Conservation (phyloP, 768 basidiomycete species). For the Tremella mesenterica region DNA sequence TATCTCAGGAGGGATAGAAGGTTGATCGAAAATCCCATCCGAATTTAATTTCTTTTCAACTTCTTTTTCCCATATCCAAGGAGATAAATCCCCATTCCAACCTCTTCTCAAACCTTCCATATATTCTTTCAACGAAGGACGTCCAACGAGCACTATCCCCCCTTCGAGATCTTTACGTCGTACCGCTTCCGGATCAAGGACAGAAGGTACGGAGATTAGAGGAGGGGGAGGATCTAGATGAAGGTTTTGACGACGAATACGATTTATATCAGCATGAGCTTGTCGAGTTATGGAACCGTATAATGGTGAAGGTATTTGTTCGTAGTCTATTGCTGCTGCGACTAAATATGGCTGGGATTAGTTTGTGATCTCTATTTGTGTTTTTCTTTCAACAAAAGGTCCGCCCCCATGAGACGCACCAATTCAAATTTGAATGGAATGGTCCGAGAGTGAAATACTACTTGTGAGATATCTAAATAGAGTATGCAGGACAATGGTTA, state of each 20-base stretch:
- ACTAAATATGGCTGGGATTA: constrained; percentile 72
- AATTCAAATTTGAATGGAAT: too few species aligned
- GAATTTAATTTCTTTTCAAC: constrained; percentile 57
- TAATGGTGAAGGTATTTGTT: constrained; percentile 66
- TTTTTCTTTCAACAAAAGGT: background rate
- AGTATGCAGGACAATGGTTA: too few species aligned
- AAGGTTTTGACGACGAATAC: constrained; percentile 59
- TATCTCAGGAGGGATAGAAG: constrained; percentile 28
- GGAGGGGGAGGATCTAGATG: constrained; percentile 48
- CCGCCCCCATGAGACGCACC: background rate
- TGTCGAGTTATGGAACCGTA: constrained; percentile 76
- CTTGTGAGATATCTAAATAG: too few species aligned
- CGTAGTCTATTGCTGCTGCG: constrained; percentile 89
- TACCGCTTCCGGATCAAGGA: constrained; percentile 51
- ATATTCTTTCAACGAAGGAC: constrained; percentile 89
- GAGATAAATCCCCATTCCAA: constrained; percentile 65
- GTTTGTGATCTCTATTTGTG: background rate
- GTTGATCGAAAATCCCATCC: constrained; percentile 58
- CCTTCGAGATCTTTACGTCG: constrained; percentile 63
- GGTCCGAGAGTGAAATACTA: too few species aligned
- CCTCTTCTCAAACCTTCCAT: constrained; percentile 76
- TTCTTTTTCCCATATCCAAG: constrained; percentile 47
- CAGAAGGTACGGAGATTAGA: constrained; percentile 34
- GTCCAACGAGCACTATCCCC: constrained; percentile 74
- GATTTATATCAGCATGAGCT: constrained; percentile 61